Conservation (phyloP, 2,329 filamentous ascomycete species). For the Colletotrichum limetticola region DNA sequence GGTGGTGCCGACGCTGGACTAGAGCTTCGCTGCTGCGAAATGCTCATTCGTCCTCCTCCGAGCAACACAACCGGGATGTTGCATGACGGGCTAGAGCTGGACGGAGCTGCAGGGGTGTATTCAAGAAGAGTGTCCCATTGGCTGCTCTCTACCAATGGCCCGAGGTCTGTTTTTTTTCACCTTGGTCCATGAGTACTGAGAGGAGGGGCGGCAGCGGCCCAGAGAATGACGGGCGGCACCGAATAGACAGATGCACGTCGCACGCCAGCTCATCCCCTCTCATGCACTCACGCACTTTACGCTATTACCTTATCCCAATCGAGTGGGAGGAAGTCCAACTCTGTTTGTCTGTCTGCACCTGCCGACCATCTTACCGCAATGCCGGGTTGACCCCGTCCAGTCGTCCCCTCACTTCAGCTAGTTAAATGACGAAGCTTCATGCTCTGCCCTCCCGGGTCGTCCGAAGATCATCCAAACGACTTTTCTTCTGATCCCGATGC, state of each 20-base stretch:
- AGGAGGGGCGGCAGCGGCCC: neutral
- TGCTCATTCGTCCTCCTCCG: slow-evolving; percentile 27
- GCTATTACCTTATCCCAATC: slow-evolving; percentile 6
- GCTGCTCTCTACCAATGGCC: slow-evolving; percentile 1
- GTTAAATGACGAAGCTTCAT: slow-evolving; percentile 23
- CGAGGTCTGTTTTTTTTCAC: slow-evolving; percentile 20
- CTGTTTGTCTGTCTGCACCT: neutral
- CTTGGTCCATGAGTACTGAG: neutral
- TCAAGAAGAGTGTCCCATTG: slow-evolving; percentile 8
- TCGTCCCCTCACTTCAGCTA: neutral
- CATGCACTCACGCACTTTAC: neutral
- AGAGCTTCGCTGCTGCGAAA: slow-evolving; percentile 24
- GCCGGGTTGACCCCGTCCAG: slow-evolving; percentile 12
- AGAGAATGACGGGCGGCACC: slow-evolving; percentile 12
- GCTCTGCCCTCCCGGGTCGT: slow-evolving; percentile 17
- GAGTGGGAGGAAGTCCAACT: neutral
- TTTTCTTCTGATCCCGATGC: neutral
- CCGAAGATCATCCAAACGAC: slow-evolving; percentile 32
- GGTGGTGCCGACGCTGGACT: slow-evolving; percentile 25
- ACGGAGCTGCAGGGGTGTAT: slow-evolving; percentile 30
- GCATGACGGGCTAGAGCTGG: slow-evolving; percentile 25
- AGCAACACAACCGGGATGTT: slow-evolving; percentile 23
- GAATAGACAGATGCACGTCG: slow-evolving; percentile 3
- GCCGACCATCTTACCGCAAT: neutral
- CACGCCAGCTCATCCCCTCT: slow-evolving; percentile 16